Evolutionary conservation across 305 asterid species (phyloP).

Genomic region (Rubia balearica): DNA sequence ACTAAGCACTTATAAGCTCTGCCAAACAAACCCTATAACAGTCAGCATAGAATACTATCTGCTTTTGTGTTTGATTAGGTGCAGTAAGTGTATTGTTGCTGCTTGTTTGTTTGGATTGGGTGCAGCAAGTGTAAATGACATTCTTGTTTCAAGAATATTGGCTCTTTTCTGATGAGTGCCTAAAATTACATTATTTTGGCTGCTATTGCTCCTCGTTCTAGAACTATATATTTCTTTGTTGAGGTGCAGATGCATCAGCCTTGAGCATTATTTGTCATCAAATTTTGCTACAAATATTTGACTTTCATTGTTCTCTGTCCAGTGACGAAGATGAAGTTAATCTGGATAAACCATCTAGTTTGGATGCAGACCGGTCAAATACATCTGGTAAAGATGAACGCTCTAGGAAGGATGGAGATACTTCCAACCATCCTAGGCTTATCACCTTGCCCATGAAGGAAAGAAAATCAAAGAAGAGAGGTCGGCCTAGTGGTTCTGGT

Average conservation of each 20-base stretch:
- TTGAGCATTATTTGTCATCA: not conserved
- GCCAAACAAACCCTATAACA: too few species aligned
- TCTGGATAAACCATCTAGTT: conserved; percentile 23
- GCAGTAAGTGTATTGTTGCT: too few species aligned
- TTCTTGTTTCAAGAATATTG: not conserved
- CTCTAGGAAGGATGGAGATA: conserved; percentile 16
- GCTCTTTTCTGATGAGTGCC: not conserved
- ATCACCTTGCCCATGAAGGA: conserved; percentile 38
- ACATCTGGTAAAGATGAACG: conserved; percentile 22
- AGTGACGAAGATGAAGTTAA: conserved; percentile 27
- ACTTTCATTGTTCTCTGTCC: conserved; percentile 16
- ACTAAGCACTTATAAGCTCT: too few species aligned
- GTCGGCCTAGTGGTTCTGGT: conserved; percentile 34
- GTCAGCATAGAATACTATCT: not conserved
- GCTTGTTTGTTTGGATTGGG: not conserved
- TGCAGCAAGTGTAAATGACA: not conserved
- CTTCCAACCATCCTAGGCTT: conserved; percentile 27
- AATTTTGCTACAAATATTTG: not conserved
- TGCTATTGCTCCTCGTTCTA: not conserved
- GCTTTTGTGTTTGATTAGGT: too few species aligned
- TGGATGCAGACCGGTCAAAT: conserved; percentile 9
- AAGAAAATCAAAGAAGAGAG: conserved; percentile 36
- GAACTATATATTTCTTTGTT: not conserved
- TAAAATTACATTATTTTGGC: not conserved
- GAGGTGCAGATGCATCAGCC: not conserved